Evolutionary conservation across 768 basidiomycete species (phyloP), one percentile per base, ranked within the genome.

Genomic region (Lactarius evosmus): DNA sequence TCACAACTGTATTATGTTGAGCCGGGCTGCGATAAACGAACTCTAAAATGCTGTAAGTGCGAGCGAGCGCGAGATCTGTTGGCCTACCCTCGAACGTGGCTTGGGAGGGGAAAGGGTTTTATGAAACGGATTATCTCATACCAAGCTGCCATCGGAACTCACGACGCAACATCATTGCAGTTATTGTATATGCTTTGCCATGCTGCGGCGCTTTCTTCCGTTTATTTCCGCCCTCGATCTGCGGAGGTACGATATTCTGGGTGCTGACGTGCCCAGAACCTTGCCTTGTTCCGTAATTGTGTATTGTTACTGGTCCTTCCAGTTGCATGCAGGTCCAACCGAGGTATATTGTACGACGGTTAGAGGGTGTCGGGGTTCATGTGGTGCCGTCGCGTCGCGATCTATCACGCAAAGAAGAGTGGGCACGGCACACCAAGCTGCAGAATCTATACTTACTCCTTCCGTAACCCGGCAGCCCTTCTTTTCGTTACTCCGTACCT

Each of bases 31-130:
- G 44, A 46, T 11, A 4, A 22, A 46, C 44, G 11, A 58, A 27
- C 56, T 22, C 40, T 51, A 17, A 53, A 57, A 63, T 12, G 56
- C 56, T 25, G 56, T 17, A 8, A 22, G 19, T 50, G 22, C 22
- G 11, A 49, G 46, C 22, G 22, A 25, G 44, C 44, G 44, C 44
- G 22, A 46, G 11, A 49, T 49, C 46, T 49, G n/a, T 46, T 12
- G 9, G 40, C 3, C 19, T 58, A 58, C 62, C 62, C 62, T 17
- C 34, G 34, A 63, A 63, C 62, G 62, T 63, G 56, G 57, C 40
- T 25, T 4, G 12, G 19, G 57, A n/a, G 6, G 50, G 50, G 52
- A 22, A n/a, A 33, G 25, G 8, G 16, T 8, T 40, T 40, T 54
- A 55, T 22, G 30, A 54, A 60, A 40, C 29, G 1, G 41, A 27